phyloP scores from a whole-genome alignment of 2,329 filamentous ascomycete genomes.

The Fusarium gaditjirri region DNA sequence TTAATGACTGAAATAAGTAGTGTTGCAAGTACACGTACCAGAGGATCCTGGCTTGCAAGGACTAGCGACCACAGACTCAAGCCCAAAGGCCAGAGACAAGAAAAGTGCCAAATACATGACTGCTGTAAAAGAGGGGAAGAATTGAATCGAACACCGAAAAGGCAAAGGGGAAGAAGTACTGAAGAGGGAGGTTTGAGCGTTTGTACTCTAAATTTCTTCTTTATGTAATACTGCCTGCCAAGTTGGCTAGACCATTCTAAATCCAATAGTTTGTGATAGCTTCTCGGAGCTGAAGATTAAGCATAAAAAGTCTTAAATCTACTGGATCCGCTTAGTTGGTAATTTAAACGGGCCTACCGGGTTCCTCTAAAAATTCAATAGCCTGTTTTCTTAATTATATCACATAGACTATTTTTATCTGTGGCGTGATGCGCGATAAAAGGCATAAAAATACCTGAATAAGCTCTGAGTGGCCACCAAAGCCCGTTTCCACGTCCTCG shows the following conservation, averaged over 20 bases:
- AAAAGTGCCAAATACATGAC: background rate
- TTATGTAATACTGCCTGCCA: background rate
- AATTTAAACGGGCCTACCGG: background rate
- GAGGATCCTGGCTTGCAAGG: background rate
- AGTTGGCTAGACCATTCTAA: background rate
- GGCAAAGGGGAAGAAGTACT: background rate
- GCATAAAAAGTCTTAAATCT: background rate
- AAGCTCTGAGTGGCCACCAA: background rate
- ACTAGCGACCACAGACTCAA: background rate
- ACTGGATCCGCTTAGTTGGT: no score
- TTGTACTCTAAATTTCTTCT: background rate
- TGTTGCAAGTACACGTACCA: rapidly evolving
- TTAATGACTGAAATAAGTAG: background rate
- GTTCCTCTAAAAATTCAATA: background rate
- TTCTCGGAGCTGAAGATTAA: background rate
- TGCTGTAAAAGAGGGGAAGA: background rate
- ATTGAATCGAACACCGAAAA: background rate
- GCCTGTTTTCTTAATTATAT: rapidly evolving
- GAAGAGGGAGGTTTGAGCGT: rapidly evolving
- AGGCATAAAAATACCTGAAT: background rate
- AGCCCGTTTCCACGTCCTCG: no score
- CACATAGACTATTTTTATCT: background rate
- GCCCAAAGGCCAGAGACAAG: background rate
- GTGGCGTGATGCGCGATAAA: background rate
- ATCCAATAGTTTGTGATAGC: background rate